A percentile compares a stretch with the other conserved stretches of the same genome.
Conservation (phyloP, 805 yeast genomes). For the Ogataea ganodermae region DNA sequence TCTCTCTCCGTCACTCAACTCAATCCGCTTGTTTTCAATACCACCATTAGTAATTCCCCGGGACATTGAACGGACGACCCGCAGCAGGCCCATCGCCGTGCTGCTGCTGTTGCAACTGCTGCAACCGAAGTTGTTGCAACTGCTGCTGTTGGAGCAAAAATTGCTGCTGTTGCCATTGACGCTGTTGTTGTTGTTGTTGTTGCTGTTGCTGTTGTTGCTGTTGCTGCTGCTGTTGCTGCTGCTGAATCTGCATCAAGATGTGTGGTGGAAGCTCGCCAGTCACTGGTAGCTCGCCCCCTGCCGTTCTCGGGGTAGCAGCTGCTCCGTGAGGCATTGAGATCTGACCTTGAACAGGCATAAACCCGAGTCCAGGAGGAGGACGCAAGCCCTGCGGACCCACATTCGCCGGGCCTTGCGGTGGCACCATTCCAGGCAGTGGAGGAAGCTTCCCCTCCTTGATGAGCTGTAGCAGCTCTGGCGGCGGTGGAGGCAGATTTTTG, state of each 20-base stretch:
- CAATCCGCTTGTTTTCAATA: neutral
- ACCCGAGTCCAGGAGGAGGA: constrained; percentile 13
- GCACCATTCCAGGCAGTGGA: constrained; percentile 31
- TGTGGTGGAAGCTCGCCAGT: constrained; percentile 18
- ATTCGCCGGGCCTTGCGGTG: constrained; percentile 10
- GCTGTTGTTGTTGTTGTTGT: constrained; percentile 7
- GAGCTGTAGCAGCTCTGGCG: constrained; percentile 31
- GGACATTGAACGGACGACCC: constrained; percentile 3
- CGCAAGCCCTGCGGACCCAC: constrained; percentile 5
- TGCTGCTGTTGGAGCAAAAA: constrained; percentile 6
- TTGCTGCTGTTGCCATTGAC: constrained; percentile 4
- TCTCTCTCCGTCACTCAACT: too few relatives aligned
- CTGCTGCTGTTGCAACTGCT: constrained; percentile 3
- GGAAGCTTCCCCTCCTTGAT: constrained; percentile 33
- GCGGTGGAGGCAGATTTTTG: constrained; percentile 29
- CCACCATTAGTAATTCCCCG: neutral
- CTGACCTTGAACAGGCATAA: constrained; percentile 3
- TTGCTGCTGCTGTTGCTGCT: constrained; percentile 10
- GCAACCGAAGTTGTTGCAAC: neutral
- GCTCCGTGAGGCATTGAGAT: neutral
- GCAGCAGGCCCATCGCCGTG: neutral
- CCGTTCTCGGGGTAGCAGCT: constrained; percentile 3
- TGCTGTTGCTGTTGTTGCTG: constrained; percentile 7
- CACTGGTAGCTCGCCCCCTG: constrained; percentile 1
- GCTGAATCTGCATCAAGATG: constrained; percentile 15